Conservation (phyloP, 2,329 filamentous ascomycete genomes). For the Colletotrichum tabaci region DNA sequence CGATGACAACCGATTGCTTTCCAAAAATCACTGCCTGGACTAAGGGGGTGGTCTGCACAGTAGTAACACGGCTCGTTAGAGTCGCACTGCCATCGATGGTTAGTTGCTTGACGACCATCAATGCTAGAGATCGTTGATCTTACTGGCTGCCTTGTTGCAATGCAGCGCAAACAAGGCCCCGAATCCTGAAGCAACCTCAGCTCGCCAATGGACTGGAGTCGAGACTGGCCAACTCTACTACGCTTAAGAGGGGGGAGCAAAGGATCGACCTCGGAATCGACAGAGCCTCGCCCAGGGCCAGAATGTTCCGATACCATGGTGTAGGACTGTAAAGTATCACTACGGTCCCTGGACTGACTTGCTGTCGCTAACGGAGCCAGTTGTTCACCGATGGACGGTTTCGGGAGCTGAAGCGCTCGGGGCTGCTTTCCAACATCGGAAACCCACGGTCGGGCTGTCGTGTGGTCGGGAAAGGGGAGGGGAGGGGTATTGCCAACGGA, state of each 20-base stretch:
- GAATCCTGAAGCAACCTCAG: conserved; percentile 64
- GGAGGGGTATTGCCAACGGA: conserved; percentile 57
- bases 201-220: conserved; percentile 71
- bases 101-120: conserved; percentile 4
- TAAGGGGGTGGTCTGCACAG: conserved; percentile 57
- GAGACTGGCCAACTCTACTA: conserved; percentile 66
- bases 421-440: conserved; percentile 47
- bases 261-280: conserved; percentile 65
- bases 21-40: conserved; percentile 63
- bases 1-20: conserved; percentile 66
- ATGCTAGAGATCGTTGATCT: conserved; percentile 42
- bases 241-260: conserved; percentile 69
- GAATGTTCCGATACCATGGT: conserved; percentile 59
- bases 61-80: conserved; percentile 63
- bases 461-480: conserved; percentile 53
- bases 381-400: conserved; percentile 51
- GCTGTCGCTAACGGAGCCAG: conserved; percentile 55
- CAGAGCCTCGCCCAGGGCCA: conserved; percentile 54
- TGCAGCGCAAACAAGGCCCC: conserved; percentile 68
- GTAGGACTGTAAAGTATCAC: conserved; percentile 58
- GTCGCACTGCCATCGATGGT: conserved; percentile 62
- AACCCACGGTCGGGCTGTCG: conserved; percentile 52
- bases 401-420: conserved; percentile 58
- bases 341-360: conserved; percentile 55
- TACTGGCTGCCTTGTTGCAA: conserved; percentile 62